Conservation (phyloP, 768 basidiomycete species). For the Tulasnella sp. region DNA sequence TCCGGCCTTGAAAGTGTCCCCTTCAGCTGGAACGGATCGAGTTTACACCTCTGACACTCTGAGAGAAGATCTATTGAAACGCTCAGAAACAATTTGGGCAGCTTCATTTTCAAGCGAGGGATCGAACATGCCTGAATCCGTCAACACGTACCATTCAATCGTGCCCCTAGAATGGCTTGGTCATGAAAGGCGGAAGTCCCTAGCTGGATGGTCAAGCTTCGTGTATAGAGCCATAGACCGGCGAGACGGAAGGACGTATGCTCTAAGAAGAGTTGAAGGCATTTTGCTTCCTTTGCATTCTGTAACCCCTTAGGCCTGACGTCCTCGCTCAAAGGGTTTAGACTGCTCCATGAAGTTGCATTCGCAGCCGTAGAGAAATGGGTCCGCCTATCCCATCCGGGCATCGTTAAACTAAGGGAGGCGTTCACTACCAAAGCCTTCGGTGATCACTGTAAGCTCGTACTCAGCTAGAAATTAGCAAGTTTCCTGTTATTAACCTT, state of each 20-base stretch:
- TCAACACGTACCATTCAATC: conserved; percentile 87
- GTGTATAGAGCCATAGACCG: conserved; percentile 78
- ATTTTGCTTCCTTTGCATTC: conserved; percentile 32
- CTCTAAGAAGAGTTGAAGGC: conserved; percentile 85
- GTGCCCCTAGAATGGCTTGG: conserved; percentile 63
- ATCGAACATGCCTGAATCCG: conserved; percentile 66
- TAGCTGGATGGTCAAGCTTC: conserved; percentile 78
- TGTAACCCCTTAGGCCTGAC: not conserved
- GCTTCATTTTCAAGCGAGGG: conserved; percentile 36
- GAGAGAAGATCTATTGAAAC: conserved; percentile 54
- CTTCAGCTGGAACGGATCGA: not conserved
- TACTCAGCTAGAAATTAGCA: conserved; percentile 16
- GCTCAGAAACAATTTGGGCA: conserved; percentile 45
- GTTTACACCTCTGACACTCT: conserved; percentile 81
- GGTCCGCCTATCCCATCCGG: conserved; percentile 80
- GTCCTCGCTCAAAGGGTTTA: conserved; percentile 56
- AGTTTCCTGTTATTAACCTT: conserved; percentile 2
- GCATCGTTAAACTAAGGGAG: conserved; percentile 75
- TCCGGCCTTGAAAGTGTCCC: not conserved
- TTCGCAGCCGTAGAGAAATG: conserved; percentile 81
- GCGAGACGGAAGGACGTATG: conserved; percentile 72
- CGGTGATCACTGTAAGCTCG: conserved; percentile 75
- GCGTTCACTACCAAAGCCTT: conserved; percentile 95
- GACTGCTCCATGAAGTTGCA: conserved; percentile 73
- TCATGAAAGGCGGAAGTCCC: conserved; percentile 63